These are phyloP conservation scores for Groenewaldozyma salmanticensis DNA, from an alignment of 805 yeast genomes.

Conservation along the genomic window DNA sequence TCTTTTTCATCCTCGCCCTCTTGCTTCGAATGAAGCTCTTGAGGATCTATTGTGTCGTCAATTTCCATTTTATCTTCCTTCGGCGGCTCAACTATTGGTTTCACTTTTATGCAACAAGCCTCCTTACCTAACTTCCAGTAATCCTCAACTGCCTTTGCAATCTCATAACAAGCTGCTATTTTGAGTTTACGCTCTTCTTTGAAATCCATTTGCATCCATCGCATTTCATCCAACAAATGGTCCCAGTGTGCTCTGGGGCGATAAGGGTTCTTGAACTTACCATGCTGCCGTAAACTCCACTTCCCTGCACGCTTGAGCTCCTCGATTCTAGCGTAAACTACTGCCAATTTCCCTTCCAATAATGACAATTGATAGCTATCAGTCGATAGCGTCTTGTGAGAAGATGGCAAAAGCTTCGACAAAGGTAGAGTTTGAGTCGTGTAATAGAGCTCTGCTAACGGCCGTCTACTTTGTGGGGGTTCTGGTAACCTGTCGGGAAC, in stretches of 20 bases:
- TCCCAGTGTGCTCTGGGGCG: slow-evolving; percentile 57
- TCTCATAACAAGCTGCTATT: slow-evolving; percentile 53
- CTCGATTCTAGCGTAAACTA: slow-evolving; percentile 81
- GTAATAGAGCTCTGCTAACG: slow-evolving; percentile 79
- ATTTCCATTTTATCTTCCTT: slow-evolving; percentile 3
- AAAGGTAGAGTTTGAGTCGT: slow-evolving; percentile 82
- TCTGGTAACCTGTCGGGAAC: slow-evolving; percentile 29
- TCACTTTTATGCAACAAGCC: slow-evolving; percentile 49
- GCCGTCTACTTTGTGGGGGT: slow-evolving; percentile 23
- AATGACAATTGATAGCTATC: slow-evolving; percentile 77
- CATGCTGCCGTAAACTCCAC: slow-evolving; percentile 89
- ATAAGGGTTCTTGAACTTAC: slow-evolving; percentile 58
- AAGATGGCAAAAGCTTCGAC: slow-evolving; percentile 66
- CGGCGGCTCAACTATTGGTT: slow-evolving; percentile 29
- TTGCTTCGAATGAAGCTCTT: slow-evolving; percentile 10
- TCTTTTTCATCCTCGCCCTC: slow-evolving; percentile 7
- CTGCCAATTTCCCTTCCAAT: slow-evolving; percentile 85
- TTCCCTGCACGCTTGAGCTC: slow-evolving; percentile 78
- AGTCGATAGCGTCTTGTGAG: slow-evolving; percentile 80
- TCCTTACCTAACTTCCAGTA: slow-evolving; percentile 69
- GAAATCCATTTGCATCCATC: slow-evolving; percentile 76
- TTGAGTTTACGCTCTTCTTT: slow-evolving; percentile 62
- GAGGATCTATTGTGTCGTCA: slow-evolving; percentile 6
- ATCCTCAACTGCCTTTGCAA: slow-evolving; percentile 67
- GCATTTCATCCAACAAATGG: slow-evolving; percentile 60